Base-by-base conservation (phyloP, 306 rosid genomes). In the Malus domestica region DNA sequence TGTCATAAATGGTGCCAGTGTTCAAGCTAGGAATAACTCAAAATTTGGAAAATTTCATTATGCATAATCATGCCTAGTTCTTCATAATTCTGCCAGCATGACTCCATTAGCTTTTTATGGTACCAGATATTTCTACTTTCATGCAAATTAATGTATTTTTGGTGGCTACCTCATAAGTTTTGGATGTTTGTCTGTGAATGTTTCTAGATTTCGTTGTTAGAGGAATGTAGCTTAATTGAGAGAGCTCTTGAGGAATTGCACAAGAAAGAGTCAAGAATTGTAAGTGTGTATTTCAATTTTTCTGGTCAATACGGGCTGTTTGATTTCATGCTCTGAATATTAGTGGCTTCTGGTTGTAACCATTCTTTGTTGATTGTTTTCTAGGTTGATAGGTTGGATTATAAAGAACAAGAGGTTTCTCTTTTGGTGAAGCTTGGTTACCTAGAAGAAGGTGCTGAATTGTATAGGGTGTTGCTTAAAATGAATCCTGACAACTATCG, bases 401-500 rank as follows among this genome's bases (percentile, higher is more conserved):
- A 79, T 83, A 92, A 92, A 83, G 97, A 95, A 75, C 92, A 92
- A 75, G 97, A 92, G 86, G 97, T 90, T 84, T 86, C 96, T 54
- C 99, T 95, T 85, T 66, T 92, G 71, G 86, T 88, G 66, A 92
- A 92, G 88, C 97, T 95, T 89, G 92, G 89, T 82, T 89, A 19
- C 80, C 74, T 89, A 15, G 92, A 87, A 83, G 92, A 92, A 81
- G 96, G 87, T 4, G 90, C 87, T 76, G 71, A 85, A n/a, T 76
- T 95, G 80, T 90, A 89, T 83, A 84, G 72, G 81, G 75, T 66
- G 62, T 82, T 95, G 81, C 99, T 95, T 82, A 83, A 92, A 79
- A 86, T 89, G 90, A 95, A 95, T 83, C 97, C 97, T 55, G 99
- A 95, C 88, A 90, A 95, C 79, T 95, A 95, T 80, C 77, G 97